These are phyloP conservation scores for Diphasiastrum complanatum DNA, from an alignment of 83 land plant genomes.

Conservation along the genomic window DNA sequence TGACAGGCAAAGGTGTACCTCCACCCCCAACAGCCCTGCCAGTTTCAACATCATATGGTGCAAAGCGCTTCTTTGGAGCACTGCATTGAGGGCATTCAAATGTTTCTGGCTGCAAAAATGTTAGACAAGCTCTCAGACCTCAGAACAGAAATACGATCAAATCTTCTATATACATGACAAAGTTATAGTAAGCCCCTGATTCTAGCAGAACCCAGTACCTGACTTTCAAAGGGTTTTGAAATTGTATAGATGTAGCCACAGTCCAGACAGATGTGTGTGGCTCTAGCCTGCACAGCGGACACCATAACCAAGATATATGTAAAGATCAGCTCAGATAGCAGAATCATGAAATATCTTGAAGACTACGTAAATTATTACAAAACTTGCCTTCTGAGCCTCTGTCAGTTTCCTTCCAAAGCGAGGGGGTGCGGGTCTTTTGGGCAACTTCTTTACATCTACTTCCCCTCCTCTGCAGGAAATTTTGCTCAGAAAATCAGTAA, in stretches of 20 bases:
- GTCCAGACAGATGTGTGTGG: constrained; percentile 94
- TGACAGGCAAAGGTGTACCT: constrained; percentile 71
- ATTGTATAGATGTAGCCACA: constrained; percentile 89
- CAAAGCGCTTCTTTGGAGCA: constrained; percentile 96
- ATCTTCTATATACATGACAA: not conserved
- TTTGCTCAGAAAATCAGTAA: too few species aligned
- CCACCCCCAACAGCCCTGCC: constrained; percentile 84
- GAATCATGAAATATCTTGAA: not conserved
- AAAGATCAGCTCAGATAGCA: not conserved
- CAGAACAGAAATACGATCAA: constrained; percentile 3
- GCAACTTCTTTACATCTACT: constrained; percentile 84
- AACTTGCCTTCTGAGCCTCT: constrained; percentile 77
- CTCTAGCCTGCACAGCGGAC: constrained; percentile 58
- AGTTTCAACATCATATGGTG: constrained; percentile 75
- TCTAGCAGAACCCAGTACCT: constrained; percentile 37
- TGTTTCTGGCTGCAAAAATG: constrained; percentile 54
- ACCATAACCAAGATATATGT: not conserved
- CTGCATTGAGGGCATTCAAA: constrained; percentile 88
- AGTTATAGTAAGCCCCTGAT: not conserved
- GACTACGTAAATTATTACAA: not conserved
- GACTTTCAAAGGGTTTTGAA: constrained; percentile 83
- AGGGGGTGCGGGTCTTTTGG: constrained; percentile 99
- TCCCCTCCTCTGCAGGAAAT: constrained; percentile 87
- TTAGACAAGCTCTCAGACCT: constrained; percentile 11
- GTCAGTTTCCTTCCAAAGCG: constrained; percentile 83